These are phyloP conservation scores for Fraxinus baroniana DNA, from an alignment of 305 asterid genomes.

Conservation along the genomic window DNA sequence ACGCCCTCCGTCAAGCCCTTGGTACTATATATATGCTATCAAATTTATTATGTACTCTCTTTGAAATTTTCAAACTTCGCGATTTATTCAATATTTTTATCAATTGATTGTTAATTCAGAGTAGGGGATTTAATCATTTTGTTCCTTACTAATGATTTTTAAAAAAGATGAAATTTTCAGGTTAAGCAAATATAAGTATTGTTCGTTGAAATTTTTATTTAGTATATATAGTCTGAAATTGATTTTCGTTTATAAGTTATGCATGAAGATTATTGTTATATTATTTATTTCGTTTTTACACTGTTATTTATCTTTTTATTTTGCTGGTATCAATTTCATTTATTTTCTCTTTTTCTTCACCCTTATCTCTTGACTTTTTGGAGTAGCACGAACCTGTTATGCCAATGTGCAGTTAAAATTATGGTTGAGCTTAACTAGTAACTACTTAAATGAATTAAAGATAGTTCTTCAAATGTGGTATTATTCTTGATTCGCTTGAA, in stretches of 20 bases:
- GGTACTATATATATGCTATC: slow-evolving; percentile 33
- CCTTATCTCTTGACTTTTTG: background rate
- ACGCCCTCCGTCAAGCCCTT: slow-evolving; percentile 67
- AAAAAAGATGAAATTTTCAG: background rate
- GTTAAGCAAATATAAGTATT: background rate
- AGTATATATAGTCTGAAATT: background rate
- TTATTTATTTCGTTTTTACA: background rate
- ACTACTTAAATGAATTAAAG: background rate
- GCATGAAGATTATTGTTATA: background rate
- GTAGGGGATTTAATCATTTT: background rate
- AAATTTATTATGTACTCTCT: background rate
- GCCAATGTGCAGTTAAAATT: background rate
- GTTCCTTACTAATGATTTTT: background rate
- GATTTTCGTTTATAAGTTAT: background rate
- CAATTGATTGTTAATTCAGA: background rate
- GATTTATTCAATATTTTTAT: background rate
- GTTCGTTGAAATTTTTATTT: background rate
- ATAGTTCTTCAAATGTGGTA: background rate
- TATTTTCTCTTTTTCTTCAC: background rate
- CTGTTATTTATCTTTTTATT: background rate
- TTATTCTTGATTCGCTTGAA: background rate
- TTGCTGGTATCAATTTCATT: background rate
- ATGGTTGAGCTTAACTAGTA: background rate
- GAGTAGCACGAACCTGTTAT: background rate
- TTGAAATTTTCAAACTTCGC: background rate